Evolutionary conservation across 768 basidiomycete species (phyloP).

Genomic region (Macrolepiota albuminosa): DNA sequence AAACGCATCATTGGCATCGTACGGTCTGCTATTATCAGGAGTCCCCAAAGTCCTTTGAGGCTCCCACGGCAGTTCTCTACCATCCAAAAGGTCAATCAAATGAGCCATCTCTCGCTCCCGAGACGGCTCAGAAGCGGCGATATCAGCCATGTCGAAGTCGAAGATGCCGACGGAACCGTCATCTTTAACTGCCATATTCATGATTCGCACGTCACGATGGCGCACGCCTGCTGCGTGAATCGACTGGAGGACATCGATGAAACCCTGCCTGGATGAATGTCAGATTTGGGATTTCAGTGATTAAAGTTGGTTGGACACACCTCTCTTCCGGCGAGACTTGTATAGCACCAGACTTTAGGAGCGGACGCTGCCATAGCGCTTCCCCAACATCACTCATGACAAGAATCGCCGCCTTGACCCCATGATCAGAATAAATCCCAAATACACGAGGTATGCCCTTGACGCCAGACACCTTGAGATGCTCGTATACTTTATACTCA

Average conservation of each 20-base stretch:
- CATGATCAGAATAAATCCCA: constrained; percentile 15
- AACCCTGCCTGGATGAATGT: constrained; percentile 11
- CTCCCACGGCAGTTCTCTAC: background rate
- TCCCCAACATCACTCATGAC: constrained; percentile 15
- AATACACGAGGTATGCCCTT: constrained; percentile 10
- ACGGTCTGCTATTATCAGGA: background rate
- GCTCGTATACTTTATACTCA: constrained; percentile 15
- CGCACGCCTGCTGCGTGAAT: constrained; percentile 21
- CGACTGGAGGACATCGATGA: constrained; percentile 10
- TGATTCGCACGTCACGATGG: constrained; percentile 20
- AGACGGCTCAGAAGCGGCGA: constrained; percentile 5
- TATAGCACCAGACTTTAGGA: background rate
- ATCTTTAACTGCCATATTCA: constrained; percentile 20
- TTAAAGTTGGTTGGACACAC: background rate
- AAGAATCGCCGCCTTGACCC: constrained; percentile 8
- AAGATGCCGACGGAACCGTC: constrained; percentile 16
- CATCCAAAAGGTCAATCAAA: constrained; percentile 5
- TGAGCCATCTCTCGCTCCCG: constrained; percentile 10
- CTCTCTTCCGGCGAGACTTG: constrained; percentile 1
- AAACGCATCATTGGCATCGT: background rate
- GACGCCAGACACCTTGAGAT: constrained; percentile 5
- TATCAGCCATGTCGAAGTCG: constrained; percentile 21
- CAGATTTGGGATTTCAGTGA: background rate
- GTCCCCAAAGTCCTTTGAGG: constrained; percentile 1
- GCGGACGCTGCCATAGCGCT: constrained; percentile 3